Percentiles rank a stretch among this genome's conserved stretches.
These are phyloP conservation scores for Salix arbutifolia DNA, from an alignment of 345 rosid species.

Conservation along the genomic window DNA sequence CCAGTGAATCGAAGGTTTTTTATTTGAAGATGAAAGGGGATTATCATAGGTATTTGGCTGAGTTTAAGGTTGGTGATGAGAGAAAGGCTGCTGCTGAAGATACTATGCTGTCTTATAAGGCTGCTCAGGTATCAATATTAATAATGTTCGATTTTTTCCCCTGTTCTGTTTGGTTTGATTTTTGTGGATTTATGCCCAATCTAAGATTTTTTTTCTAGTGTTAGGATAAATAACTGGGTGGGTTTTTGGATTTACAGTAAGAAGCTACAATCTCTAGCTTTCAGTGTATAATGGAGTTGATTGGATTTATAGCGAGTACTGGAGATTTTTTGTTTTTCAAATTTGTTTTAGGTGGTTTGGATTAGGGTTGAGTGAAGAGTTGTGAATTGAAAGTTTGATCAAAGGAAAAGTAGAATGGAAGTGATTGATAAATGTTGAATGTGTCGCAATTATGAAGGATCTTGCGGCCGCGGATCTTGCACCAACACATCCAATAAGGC, in stretches of 20 bases:
- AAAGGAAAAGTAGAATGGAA: not conserved
- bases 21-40: constrained; percentile 98
- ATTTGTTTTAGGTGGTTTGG: not conserved
- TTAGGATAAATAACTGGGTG: not conserved
- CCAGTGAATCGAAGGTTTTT: constrained; percentile 83
- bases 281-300: too few species aligned
- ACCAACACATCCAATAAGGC: constrained; percentile 86
- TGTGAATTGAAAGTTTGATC: not conserved
- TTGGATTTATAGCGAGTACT: not conserved
- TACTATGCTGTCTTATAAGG: constrained; percentile 86
- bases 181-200: not conserved
- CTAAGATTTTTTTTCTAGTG: not conserved
- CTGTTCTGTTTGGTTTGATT: not conserved
- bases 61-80: constrained; percentile 83
- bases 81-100: constrained; percentile 92
- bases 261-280: not conserved
- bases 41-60: constrained; percentile 89
- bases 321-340: not conserved
- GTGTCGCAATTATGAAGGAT: constrained; percentile 37
- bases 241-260: not conserved
- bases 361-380: not conserved
- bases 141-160: not conserved
- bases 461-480: constrained; percentile 71
- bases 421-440: not conserved
- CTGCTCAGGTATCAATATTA: constrained; percentile 65